These are phyloP conservation scores for Danielozyma ontarioensis DNA, from an alignment of 805 yeast genomes.

Conservation along the genomic window DNA sequence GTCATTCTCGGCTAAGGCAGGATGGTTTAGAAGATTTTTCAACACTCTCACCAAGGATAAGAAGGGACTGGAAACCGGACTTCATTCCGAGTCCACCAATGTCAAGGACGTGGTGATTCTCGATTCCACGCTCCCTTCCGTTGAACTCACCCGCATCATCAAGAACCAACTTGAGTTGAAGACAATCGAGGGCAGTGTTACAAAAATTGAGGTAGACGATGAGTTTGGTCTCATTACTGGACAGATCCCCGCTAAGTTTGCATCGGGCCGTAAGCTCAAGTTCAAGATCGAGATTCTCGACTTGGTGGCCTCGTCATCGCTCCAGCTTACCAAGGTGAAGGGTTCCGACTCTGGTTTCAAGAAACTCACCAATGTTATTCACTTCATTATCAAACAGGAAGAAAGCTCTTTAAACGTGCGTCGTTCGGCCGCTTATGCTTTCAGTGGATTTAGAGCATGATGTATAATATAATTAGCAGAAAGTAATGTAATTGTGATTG, in stretches of 20 bases:
- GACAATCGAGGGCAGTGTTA: conserved; percentile 46
- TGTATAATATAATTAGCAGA: no score
- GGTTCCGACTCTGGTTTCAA: conserved; percentile 44
- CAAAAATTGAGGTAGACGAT: conserved; percentile 37
- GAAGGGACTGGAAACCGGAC: neutral
- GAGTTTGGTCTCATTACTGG: conserved; percentile 42
- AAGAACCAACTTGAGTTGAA: conserved; percentile 41
- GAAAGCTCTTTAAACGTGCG: no score
- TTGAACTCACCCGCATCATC: conserved; percentile 28
- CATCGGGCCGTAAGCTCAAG: conserved; percentile 40
- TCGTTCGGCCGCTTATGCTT: no score
- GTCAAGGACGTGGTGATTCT: conserved; percentile 25
- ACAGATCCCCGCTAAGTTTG: conserved; percentile 41
- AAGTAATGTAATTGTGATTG: no score
- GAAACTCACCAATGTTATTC: conserved; percentile 38
- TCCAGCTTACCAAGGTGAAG: conserved; percentile 37
- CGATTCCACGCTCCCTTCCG: conserved; percentile 26
- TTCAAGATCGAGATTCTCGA: conserved; percentile 42
- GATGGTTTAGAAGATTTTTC: conserved; percentile 38
- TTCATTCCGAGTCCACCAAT: neutral
- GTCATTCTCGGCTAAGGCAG: conserved; percentile 10
- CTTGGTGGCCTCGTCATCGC: conserved; percentile 31
- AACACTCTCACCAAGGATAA: conserved; percentile 4
- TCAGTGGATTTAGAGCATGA: no score
- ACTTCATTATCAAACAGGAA: conserved; percentile 41